Percentiles rank a stretch among this genome's conserved stretches.
Conservation (phyloP, 345 rosid genomes). For the Heritiera fomes region DNA sequence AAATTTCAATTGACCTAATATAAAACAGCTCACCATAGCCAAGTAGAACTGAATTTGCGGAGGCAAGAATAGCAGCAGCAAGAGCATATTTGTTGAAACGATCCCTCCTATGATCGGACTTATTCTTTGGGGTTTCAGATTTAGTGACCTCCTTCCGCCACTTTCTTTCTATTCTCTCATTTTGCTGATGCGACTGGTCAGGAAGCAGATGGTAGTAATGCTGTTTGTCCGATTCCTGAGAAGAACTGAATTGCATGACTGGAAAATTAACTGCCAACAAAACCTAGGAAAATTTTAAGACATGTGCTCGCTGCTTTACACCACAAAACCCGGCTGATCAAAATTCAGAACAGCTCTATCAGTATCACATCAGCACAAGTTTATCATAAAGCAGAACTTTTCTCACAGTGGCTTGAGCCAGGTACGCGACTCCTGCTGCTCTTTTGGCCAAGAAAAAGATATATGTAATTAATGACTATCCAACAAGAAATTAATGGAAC, state of each 20-base stretch:
- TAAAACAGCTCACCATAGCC: conserved; percentile 51
- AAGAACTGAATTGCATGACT: conserved; percentile 33
- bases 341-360: background rate
- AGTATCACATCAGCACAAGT: background rate
- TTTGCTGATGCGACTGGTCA: conserved; percentile 21
- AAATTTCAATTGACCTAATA: background rate
- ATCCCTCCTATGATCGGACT: background rate
- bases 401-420: conserved; percentile 3
- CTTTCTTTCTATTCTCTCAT: conserved; percentile 9
- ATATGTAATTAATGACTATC: background rate
- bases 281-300: background rate
- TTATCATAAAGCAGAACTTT: background rate
- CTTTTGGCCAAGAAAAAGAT: background rate
- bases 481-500: background rate
- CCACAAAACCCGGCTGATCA: background rate
- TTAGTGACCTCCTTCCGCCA: conserved; percentile 17
- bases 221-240: conserved; percentile 20
- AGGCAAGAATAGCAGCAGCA: conserved; percentile 54
- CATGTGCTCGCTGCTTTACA: background rate
- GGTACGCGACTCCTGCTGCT: conserved; percentile 22
- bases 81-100: conserved; percentile 52
- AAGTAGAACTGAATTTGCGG: conserved; percentile 54
- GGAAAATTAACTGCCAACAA: conserved; percentile 16
- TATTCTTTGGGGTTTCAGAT: background rate
- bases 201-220: conserved; percentile 27